A percentile compares a stretch with the other conserved stretches of the same genome.
phyloP scores from a whole-genome alignment of 306 rosid species.

The Corylus americana region DNA sequence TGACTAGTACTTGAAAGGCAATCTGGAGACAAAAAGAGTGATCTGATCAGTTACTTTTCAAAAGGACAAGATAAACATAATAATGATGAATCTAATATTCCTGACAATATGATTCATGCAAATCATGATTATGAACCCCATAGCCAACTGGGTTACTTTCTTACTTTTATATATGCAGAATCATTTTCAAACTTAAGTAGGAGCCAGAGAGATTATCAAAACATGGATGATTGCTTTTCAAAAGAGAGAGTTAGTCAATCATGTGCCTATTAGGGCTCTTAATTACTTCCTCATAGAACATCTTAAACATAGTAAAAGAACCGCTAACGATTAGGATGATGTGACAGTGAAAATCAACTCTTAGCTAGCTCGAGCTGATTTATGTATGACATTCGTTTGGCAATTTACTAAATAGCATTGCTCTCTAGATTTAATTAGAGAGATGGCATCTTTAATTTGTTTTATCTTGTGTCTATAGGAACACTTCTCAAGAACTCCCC shows the following conservation, averaged over 20 bases:
- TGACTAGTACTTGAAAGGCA: constrained; percentile 86
- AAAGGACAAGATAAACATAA: constrained; percentile 34
- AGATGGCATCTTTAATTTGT: constrained; percentile 40
- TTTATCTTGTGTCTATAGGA: constrained; percentile 26
- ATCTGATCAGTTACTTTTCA: constrained; percentile 38
- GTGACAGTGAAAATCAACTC: background rate
- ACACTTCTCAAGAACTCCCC: constrained; percentile 37
- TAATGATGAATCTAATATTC: constrained; percentile 41
- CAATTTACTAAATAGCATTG: too few relatives aligned
- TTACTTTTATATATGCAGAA: constrained; percentile 30
- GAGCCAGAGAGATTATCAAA: constrained; percentile 41
- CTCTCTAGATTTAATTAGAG: constrained; percentile 28
- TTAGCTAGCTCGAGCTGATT: too few relatives aligned
- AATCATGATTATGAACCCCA: constrained; percentile 44
- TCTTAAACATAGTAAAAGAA: constrained; percentile 17
- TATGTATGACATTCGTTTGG: too few relatives aligned
- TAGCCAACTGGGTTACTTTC: constrained; percentile 38
- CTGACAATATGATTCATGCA: constrained; percentile 51
- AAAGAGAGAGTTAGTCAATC: constrained; percentile 18
- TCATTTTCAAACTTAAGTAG: constrained; percentile 49
- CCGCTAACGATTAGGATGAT: background rate
- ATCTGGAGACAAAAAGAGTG: constrained; percentile 56
- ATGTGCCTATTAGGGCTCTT: constrained; percentile 17
- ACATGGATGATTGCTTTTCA: constrained; percentile 35
- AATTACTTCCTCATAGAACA: constrained; percentile 20